Conservation (phyloP, 2,329 filamentous ascomycete species). For the Cercospora sp. region DNA sequence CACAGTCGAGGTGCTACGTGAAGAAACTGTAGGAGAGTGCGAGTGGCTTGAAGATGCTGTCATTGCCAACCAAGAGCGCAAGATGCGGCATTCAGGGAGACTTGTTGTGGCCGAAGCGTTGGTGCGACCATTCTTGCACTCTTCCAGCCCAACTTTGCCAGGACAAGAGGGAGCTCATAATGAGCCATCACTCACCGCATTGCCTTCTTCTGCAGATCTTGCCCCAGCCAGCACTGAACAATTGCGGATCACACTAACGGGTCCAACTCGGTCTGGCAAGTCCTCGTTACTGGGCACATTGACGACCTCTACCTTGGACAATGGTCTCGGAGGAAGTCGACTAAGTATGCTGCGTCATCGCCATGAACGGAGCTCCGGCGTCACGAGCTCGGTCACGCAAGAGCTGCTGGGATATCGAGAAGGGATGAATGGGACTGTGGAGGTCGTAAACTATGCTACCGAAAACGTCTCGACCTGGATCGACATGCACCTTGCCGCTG, state of each 20-base stretch:
- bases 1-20: conserved; percentile 75
- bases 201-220: conserved; percentile 22
- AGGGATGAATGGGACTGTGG: conserved; percentile 28
- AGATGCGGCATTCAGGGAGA: conserved; percentile 50
- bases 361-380: conserved; percentile 86
- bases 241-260: conserved; percentile 81
- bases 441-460: conserved; percentile 79
- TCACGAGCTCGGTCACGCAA: conserved; percentile 92
- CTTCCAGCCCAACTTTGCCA: conserved; percentile 25
- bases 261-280: conserved; percentile 88
- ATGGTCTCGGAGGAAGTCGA: conserved; percentile 86
- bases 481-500: conserved; percentile 81
- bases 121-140: conserved; percentile 65
- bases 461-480: conserved; percentile 90
- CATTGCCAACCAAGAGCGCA: conserved; percentile 26
- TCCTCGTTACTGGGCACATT: conserved; percentile 86
- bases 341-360: conserved; percentile 86
- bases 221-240: conserved; percentile 59
- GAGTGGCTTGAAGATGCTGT: conserved; percentile 62
- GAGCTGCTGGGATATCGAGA: conserved; percentile 81
- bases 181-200: conserved; percentile 9
- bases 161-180: conserved; percentile 6
- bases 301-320: conserved; percentile 84
- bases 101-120: conserved; percentile 90
- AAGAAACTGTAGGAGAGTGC: conserved; percentile 81